A percentile compares a stretch with the other conserved stretches of the same genome.
phyloP scores from a whole-genome alignment of 1,139 yeast species.

The Blastobotrys ciferrii region DNA sequence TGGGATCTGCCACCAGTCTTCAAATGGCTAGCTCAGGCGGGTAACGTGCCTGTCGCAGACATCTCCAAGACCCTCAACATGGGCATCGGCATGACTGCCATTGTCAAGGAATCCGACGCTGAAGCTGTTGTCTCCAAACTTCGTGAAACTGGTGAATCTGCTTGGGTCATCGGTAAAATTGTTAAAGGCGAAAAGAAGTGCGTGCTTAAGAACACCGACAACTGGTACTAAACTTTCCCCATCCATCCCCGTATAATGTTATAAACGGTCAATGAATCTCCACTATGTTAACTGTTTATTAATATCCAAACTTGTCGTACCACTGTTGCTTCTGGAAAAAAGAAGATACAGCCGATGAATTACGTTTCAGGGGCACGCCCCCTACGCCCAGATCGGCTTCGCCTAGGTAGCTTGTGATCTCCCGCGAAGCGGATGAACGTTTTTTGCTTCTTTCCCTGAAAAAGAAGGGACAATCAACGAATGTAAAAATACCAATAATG shows the following conservation, averaged over 20 bases:
- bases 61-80: conserved; percentile 87
- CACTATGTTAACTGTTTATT: not conserved
- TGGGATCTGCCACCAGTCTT: conserved; percentile 90
- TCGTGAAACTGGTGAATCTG: conserved; percentile 67
- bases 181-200: conserved; percentile 60
- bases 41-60: conserved; percentile 83
- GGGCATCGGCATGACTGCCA: conserved; percentile 96
- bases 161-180: conserved; percentile 75
- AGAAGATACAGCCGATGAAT: too few species aligned
- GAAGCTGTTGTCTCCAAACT: conserved; percentile 55
- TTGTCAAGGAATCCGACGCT: conserved; percentile 64
- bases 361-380: too few species aligned
- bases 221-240: conserved; percentile 51
- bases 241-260: too few species aligned
- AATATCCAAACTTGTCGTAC: too few species aligned
- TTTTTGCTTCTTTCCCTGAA: too few species aligned
- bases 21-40: conserved; percentile 91
- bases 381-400: too few species aligned
- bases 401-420: too few species aligned
- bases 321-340: too few species aligned
- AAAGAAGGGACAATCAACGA: not conserved
- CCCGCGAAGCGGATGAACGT: too few species aligned
- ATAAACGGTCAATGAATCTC: not conserved
- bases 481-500: too few species aligned
- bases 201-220: conserved; percentile 60